phyloP scores from a whole-genome alignment of 1,139 yeast species.

The Zygoascus meyerae region DNA sequence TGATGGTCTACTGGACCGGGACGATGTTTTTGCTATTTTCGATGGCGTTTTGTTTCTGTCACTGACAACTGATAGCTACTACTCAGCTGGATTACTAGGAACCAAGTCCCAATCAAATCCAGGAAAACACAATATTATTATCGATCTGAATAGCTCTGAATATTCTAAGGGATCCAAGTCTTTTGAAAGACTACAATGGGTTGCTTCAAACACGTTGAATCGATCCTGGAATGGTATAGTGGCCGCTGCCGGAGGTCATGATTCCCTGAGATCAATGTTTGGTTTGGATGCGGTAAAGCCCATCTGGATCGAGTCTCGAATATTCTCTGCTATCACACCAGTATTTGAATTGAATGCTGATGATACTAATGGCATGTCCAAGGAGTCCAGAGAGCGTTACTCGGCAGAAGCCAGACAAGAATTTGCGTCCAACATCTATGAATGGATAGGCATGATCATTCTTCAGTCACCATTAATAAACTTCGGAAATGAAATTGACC shows the following conservation, averaged over 20 bases:
- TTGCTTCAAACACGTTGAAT: slow-evolving; percentile 28
- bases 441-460: slow-evolving; percentile 30
- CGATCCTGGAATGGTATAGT: neutral
- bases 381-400: neutral
- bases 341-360: neutral
- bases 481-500: slow-evolving; percentile 21
- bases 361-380: neutral
- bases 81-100: slow-evolving; percentile 33
- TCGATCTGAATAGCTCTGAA: slow-evolving; percentile 19
- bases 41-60: slow-evolving; percentile 31
- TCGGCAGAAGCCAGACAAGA: slow-evolving; percentile 19
- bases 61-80: slow-evolving; percentile 30
- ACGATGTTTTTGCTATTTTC: slow-evolving; percentile 31
- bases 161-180: slow-evolving; percentile 22
- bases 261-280: no score
- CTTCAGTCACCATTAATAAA: slow-evolving; percentile 21
- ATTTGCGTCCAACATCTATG: slow-evolving; percentile 28
- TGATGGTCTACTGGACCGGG: slow-evolving; percentile 28
- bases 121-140: slow-evolving; percentile 14
- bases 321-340: neutral
- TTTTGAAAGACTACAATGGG: slow-evolving; percentile 38
- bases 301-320: neutral
- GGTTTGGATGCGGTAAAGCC: neutral
- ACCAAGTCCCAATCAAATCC: slow-evolving; percentile 16
- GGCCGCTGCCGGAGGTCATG: neutral